Conservation (phyloP, 1,284 basidiomycete species). For the Cryptococcus sp. region DNA sequence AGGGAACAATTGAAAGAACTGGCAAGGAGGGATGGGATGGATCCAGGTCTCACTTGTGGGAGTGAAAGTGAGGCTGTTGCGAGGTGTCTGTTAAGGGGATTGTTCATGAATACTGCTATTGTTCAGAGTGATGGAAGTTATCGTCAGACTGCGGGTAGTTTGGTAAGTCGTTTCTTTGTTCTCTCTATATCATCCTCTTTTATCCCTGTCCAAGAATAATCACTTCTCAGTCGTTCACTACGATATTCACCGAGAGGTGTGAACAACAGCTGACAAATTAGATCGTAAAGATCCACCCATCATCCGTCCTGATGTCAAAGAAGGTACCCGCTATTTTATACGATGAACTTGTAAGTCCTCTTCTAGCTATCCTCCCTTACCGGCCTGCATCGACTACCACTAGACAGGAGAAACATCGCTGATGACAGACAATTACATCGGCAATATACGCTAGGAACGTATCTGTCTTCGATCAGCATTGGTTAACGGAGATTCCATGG, state of each 20-base stretch:
- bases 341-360: constrained; percentile 73
- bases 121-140: constrained; percentile 77
- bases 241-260: not conserved
- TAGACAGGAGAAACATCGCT: not conserved
- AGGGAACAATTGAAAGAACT: constrained; percentile 70
- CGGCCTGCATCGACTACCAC: not conserved
- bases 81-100: constrained; percentile 65
- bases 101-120: constrained; percentile 77
- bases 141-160: constrained; percentile 71
- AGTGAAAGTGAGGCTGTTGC: constrained; percentile 61
- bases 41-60: constrained; percentile 58
- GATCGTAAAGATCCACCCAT: constrained; percentile 83
- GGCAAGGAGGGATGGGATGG: constrained; percentile 60
- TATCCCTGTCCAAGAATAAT: not conserved
- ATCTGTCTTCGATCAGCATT: constrained; percentile 65
- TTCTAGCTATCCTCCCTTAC: not conserved
- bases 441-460: constrained; percentile 83
- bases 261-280: constrained; percentile 35
- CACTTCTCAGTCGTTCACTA: too few species aligned
- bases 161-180: constrained; percentile 54
- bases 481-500: constrained; percentile 51
- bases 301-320: constrained; percentile 70
- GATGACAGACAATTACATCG: constrained; percentile 67
- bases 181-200: not conserved
- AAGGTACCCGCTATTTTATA: constrained; percentile 81